Base-by-base conservation (phyloP, 2,329 filamentous ascomycete genomes). In the Verticillium klebahnii region DNA sequence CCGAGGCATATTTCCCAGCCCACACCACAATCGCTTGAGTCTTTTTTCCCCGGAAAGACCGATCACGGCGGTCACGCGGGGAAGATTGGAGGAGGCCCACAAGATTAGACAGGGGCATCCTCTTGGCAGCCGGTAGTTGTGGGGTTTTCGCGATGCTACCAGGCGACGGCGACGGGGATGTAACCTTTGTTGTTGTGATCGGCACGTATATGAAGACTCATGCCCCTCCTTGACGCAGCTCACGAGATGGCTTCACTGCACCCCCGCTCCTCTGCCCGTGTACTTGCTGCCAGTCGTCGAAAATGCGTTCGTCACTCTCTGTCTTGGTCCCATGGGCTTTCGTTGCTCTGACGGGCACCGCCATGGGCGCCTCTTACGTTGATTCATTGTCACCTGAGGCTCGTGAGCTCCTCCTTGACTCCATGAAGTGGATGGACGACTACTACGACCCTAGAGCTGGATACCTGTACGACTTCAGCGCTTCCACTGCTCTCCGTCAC, bases 351-450 rank as follows among this genome's bases (percentile, higher is more conserved):
- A 12, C 45, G 45, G 45, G 45, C 19, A 12, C 45, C 12, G 45
- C 2, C 19, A 23, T n/a, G 12, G 60, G 59, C 17, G 63, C 63
- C 39, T 61, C 63, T 5, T 65, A 63, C 60, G 65, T 62, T 45
- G 56, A 63, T 8, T 57, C 61, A 2, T 58, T 71, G 45, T 63
- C 68, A 8, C 45, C 57, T 25, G 69, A 77, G 65, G 73, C 75
- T 5, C 73, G 76, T 61, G 66, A 70, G 14, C 72, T 82, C 57
- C 74, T 83, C 60, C 73, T 79, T 56, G 74, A 82, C 70, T 81
- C 81, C 2, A 86, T 86, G 82, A 64, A 71, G 6, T 83, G 82
- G 75, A 75, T 86, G 75, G 85, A 87, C 66, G 72, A 70, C 2
- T 81, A 78, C 60, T 87, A 86, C 66, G 85, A 88, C 63, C 60